Conservation (phyloP, 2,329 filamentous ascomycete species). For the Apiospora pterosperma region DNA sequence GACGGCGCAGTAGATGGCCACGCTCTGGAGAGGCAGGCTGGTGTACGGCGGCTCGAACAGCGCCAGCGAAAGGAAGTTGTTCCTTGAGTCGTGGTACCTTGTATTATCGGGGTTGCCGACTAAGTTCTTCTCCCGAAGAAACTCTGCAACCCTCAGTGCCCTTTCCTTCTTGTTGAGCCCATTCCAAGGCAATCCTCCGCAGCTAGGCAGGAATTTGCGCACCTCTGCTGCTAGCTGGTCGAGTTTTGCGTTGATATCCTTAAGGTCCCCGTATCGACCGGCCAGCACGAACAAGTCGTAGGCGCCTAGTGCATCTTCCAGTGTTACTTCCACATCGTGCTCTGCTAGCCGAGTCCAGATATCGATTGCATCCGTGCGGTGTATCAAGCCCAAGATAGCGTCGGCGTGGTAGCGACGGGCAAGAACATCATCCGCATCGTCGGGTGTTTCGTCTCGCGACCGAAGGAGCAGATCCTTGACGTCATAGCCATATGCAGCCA, state of each 20-base stretch:
- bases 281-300: conserved; percentile 63
- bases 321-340: conserved; percentile 40
- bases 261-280: conserved; percentile 38
- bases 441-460: conserved; percentile 39
- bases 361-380: conserved; percentile 55
- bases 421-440: conserved; percentile 54
- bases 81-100: conserved; percentile 58
- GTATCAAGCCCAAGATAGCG: conserved; percentile 54
- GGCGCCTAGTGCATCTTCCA: conserved; percentile 57
- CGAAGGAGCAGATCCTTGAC: conserved; percentile 57
- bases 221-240: conserved; percentile 35
- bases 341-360: conserved; percentile 51
- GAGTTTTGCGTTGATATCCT: conserved; percentile 4
- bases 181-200: conserved; percentile 38
- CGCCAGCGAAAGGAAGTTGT: conserved; percentile 62
- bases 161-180: conserved; percentile 43
- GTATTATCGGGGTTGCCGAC: conserved; percentile 38
- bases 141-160: conserved; percentile 49
- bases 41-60: conserved; percentile 46
- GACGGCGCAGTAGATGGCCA: conserved; percentile 63
- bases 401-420: conserved; percentile 58
- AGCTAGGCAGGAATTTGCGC: conserved; percentile 40
- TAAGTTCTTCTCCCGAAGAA: conserved; percentile 48
- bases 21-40: conserved; percentile 61
- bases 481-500: conserved; percentile 56